A percentile compares a stretch with the other conserved stretches of the same genome.
These are phyloP conservation scores for Boletellus deceptivus DNA, from an alignment of 1,284 basidiomycete genomes.

Conservation along the genomic window DNA sequence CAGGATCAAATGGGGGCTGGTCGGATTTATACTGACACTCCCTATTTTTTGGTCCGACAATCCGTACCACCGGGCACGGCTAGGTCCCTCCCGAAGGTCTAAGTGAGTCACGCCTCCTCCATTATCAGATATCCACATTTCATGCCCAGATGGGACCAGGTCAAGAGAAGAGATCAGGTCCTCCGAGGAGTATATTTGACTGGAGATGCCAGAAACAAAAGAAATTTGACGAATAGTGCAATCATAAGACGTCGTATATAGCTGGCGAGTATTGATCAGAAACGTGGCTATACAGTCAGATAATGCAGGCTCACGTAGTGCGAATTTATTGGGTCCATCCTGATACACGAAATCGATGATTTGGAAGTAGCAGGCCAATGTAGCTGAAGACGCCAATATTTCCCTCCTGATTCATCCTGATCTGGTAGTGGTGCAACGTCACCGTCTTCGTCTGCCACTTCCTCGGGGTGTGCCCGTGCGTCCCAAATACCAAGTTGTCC, in stretches of 20 bases:
- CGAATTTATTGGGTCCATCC: slow-evolving; percentile 67
- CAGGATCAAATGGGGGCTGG: slow-evolving; percentile 60
- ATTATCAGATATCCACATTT: slow-evolving; percentile 78
- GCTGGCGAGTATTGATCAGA: slow-evolving; percentile 38
- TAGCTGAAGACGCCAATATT: slow-evolving; percentile 72
- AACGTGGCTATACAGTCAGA: neutral
- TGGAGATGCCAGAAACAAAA: slow-evolving; percentile 64
- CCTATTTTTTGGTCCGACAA: slow-evolving; percentile 74
- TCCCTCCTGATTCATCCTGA: slow-evolving; percentile 57
- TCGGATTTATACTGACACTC: slow-evolving; percentile 72
- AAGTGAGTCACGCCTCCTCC: slow-evolving; percentile 67
- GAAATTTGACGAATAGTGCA: slow-evolving; percentile 70
- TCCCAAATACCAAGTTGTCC: slow-evolving; percentile 82
- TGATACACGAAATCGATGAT: slow-evolving; percentile 74
- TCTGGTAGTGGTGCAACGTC: slow-evolving; percentile 35
- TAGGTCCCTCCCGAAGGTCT: slow-evolving; percentile 63
- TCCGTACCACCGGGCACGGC: slow-evolving; percentile 56
- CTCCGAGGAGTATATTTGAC: slow-evolving; percentile 63
- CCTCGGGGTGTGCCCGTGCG: slow-evolving; percentile 63
- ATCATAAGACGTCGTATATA: slow-evolving; percentile 78
- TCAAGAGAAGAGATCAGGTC: slow-evolving; percentile 66
- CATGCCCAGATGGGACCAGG: slow-evolving; percentile 59
- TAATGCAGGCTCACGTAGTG: slow-evolving; percentile 52
- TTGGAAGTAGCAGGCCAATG: slow-evolving; percentile 80
- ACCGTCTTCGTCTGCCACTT: slow-evolving; percentile 60